These are phyloP conservation scores for Lizonia empirigonia DNA, from an alignment of 2,329 filamentous ascomycete species.

Conservation along the genomic window DNA sequence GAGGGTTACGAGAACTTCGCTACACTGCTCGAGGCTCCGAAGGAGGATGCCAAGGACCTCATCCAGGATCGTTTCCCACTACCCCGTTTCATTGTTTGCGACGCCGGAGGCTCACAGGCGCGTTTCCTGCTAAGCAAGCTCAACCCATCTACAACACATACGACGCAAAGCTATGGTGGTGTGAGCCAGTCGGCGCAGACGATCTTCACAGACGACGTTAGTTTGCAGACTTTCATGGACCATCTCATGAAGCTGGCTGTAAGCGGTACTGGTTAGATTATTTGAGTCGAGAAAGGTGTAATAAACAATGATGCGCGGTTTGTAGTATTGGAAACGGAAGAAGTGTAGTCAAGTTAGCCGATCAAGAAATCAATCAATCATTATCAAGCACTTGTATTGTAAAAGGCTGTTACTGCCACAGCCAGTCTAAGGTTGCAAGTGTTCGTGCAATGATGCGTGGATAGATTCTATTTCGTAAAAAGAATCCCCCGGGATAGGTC, in stretches of 20 bases:
- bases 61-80: slow-evolving; percentile 98
- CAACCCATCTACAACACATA: slow-evolving; percentile 96
- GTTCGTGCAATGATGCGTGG: too few species aligned
- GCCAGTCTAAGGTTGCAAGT: too few species aligned
- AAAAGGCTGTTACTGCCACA: too few species aligned
- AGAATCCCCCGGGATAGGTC: too few species aligned
- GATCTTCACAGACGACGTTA: slow-evolving; percentile 98
- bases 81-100: slow-evolving; percentile 96
- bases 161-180: slow-evolving; percentile 87
- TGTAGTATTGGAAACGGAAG: background rate
- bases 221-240: slow-evolving; percentile 98
- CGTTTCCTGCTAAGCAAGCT: slow-evolving; percentile 96
- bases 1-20: slow-evolving; percentile 98
- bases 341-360: background rate
- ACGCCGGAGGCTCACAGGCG: slow-evolving; percentile 96
- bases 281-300: background rate
- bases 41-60: slow-evolving; percentile 96
- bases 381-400: background rate
- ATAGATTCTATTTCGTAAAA: too few species aligned
- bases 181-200: slow-evolving; percentile 91
- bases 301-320: background rate
- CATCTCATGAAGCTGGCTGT: slow-evolving; percentile 86
- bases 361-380: background rate
- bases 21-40: slow-evolving; percentile 83
- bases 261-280: slow-evolving; percentile 41